Evolutionary conservation across 768 basidiomycete genomes (phyloP), one percentile per base, ranked within the genome.

Genomic region (Fistulinella prunicolor): DNA sequence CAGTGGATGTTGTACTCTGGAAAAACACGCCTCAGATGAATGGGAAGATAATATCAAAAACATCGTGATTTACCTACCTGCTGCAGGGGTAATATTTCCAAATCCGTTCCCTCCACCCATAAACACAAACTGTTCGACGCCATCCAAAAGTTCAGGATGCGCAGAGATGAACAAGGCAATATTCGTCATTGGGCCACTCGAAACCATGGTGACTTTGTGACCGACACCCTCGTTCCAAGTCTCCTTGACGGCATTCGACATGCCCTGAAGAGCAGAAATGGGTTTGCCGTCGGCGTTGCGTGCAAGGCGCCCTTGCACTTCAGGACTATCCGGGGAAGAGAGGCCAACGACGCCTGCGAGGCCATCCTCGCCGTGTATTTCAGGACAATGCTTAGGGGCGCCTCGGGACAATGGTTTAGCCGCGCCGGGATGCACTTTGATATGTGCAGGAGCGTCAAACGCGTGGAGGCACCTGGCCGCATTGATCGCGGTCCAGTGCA

Each of bases 61-160:
- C 10, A 17, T 19, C 19, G 14, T 21, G 4, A 12, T 49, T n/a
- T 3, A 51, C 68, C 38, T 47, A 82, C 83, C 82, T 58, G 89
- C 89, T 10, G 81, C 84, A 13, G 90, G 73, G 8, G 86, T 84
- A 26, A 85, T 73, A 59, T 94, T 94, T 0, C 92, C 91, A 20
- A 89, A 61, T 9, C 91, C 91, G 23, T 90, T 83, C 3, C 82
- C 90, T n/a, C 92, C 92, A 10, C 92, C 92, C 92, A 95, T 94
- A 59, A 91, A 76, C 13, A 81, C 76, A 36, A 82, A 70, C 44
- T 77, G 68, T 35, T 75, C 73, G 6, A 83, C 65, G 10, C 68
- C 76, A 3, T 70, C 70, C 17, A 79, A 52, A 3, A 83, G 67
- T 23, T 80, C 73, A 0, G 82, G 79, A 70, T 82, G 79, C 2